These are phyloP conservation scores for Pleurotus tuoliensis DNA, from an alignment of 768 basidiomycete genomes.

Conservation along the genomic window DNA sequence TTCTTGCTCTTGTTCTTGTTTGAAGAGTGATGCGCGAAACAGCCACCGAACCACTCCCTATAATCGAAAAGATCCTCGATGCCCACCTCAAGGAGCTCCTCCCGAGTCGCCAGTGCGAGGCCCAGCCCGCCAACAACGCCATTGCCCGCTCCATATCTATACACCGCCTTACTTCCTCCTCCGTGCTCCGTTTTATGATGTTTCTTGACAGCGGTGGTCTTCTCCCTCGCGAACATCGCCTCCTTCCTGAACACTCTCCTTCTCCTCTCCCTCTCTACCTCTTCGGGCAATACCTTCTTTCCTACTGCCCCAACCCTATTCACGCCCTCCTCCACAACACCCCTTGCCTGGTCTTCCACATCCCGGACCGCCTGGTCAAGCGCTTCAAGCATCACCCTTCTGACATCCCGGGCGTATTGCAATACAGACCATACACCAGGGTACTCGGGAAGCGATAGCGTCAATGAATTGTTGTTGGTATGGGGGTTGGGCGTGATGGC, in stretches of 20 bases:
- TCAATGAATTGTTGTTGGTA: too few relatives aligned
- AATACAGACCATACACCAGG: conserved; percentile 79
- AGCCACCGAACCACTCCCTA: conserved; percentile 70
- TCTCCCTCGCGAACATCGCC: conserved; percentile 82
- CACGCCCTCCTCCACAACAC: conserved; percentile 62
- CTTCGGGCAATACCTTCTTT: conserved; percentile 73
- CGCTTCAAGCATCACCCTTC: conserved; percentile 69
- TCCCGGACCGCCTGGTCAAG: conserved; percentile 75
- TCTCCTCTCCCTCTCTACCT: conserved; percentile 62
- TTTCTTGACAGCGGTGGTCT: conserved; percentile 22
- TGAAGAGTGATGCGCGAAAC: conserved; percentile 42
- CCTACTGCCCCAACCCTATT: conserved; percentile 63
- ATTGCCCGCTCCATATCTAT: conserved; percentile 16
- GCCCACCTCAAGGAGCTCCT: conserved; percentile 75
- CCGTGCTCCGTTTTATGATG: conserved; percentile 31
- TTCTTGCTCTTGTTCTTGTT: not conserved
- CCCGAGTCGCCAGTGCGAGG: conserved; percentile 72
- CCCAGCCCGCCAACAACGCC: conserved; percentile 83
- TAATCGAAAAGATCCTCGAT: conserved; percentile 85
- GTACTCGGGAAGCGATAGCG: conserved; percentile 62
- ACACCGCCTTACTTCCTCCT: conserved; percentile 29
- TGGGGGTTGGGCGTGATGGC: too few relatives aligned
- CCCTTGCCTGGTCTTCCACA: conserved; percentile 81
- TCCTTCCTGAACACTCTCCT: conserved; percentile 91
- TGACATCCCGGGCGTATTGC: conserved; percentile 84